Evolutionary conservation across 2,329 filamentous ascomycete species (phyloP), one percentile per base, ranked within the genome.

Genomic region (Tympanopsis confertula): DNA sequence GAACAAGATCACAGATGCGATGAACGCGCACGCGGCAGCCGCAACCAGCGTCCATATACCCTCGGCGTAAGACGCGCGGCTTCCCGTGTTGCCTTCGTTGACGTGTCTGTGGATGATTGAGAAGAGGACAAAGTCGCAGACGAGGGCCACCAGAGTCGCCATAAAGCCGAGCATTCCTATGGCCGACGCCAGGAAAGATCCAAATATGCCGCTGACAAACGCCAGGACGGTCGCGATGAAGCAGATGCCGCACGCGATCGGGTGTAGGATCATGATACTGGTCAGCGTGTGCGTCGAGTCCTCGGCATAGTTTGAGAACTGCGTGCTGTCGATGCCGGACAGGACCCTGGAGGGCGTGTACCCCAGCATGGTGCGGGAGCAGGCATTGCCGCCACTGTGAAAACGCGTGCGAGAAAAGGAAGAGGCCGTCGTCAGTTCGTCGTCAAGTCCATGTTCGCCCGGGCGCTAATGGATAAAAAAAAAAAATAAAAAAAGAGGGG

Each of bases 11-110:
- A 75, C 43, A 15, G 68, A 67, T 5, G 66, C 76, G 19, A 78
- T 41, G 38, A 80, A 63, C 15, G 68, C 58, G 46, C 65, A 62
- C 41, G 78, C 58, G 43, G 71, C 71, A 2, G 69, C 66, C 5
- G 58, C 74, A 13, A 82, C 59, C 2, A 71, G 55, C 7, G 71
- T 70, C 76, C 76, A 82, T 30, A 77, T 66, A 13, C 62, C 76
- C 3, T 61, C 48, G 20, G 67, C 65, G 55, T 66, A 82, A 30
- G 53, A 49, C 17, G 76, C 75, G 14, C 48, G 51, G 43, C 54
- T 57, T 42, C 52, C 56, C 5, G 41, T 50, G 35, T 50, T 51
- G 39, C 62, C 51, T 32, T 59, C 50, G 51, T 76, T 75, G 52
- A 78, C 59, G 42, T 71, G 62, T 45, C 61, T 56, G 51, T 60